These are phyloP conservation scores for Scheffersomyces insectosa DNA, from an alignment of 1,139 yeast species.

Conservation along the genomic window DNA sequence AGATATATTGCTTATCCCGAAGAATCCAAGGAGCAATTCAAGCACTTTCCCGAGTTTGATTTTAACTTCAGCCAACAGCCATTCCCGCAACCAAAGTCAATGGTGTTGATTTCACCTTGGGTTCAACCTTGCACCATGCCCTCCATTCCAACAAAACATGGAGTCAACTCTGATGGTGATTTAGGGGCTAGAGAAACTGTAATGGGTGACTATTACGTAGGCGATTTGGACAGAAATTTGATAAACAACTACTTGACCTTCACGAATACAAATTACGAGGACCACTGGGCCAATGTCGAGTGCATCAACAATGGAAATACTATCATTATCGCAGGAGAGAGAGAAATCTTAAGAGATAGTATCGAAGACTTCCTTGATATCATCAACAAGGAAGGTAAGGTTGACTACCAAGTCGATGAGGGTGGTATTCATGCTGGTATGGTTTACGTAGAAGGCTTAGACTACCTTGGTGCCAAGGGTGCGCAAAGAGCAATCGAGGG, in stretches of 20 bases:
- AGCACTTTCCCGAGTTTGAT: slow-evolving; percentile 20
- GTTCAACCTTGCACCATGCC: slow-evolving; percentile 28
- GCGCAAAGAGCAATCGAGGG: slow-evolving; percentile 25
- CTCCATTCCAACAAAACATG: slow-evolving; percentile 19
- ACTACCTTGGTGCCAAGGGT: slow-evolving; percentile 25
- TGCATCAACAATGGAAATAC: slow-evolving; percentile 28
- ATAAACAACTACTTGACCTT: slow-evolving; percentile 24
- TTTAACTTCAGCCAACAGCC: slow-evolving; percentile 12
- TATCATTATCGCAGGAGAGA: slow-evolving; percentile 37
- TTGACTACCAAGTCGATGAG: slow-evolving; percentile 25
- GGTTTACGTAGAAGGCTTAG: slow-evolving; percentile 33
- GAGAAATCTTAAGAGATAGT: slow-evolving; percentile 31
- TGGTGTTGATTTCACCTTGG: slow-evolving; percentile 48
- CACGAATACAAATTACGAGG: slow-evolving; percentile 22
- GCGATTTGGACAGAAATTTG: slow-evolving; percentile 18
- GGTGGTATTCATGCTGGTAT: slow-evolving; percentile 35
- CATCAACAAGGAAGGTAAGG: slow-evolving; percentile 18
- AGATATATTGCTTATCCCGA: slow-evolving; percentile 36
- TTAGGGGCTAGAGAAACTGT: slow-evolving; percentile 29
- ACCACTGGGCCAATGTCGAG: slow-evolving; percentile 33
- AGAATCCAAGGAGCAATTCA: slow-evolving; percentile 23
- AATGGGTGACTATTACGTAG: slow-evolving; percentile 32
- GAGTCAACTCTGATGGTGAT: slow-evolving; percentile 29
- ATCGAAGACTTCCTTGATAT: slow-evolving; percentile 26
- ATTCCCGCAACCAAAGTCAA: slow-evolving; percentile 30